Percentiles rank a stretch among this genome's conserved stretches.
Evolutionary conservation across 768 basidiomycete species (phyloP).

Genomic region (Pulveroboletus sp.): DNA sequence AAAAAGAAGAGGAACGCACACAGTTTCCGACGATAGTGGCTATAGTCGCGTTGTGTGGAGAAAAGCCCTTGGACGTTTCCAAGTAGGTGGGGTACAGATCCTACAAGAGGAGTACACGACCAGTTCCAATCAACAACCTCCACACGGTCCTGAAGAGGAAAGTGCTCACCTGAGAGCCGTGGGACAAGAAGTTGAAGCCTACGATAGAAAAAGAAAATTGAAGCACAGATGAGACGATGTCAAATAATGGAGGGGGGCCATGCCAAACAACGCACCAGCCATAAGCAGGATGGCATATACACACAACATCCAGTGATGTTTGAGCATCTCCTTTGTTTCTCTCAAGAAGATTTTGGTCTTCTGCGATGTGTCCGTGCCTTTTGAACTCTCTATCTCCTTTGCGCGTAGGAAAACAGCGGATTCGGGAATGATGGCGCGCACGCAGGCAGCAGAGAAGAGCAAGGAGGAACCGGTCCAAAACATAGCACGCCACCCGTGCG

Average conservation of each 20-base stretch:
- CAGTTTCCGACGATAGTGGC: conserved; percentile 82
- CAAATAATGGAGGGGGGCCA: neutral
- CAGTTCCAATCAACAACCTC: neutral
- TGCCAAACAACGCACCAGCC: conserved; percentile 40
- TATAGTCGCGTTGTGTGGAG: conserved; percentile 52
- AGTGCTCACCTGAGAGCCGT: conserved; percentile 54
- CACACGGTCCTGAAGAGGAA: neutral
- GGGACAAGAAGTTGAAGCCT: conserved; percentile 77
- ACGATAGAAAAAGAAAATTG: neutral
- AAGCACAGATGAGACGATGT: neutral
- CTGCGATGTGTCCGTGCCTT: conserved; percentile 31
- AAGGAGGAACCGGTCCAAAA: conserved; percentile 80
- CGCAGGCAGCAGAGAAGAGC: conserved; percentile 59
- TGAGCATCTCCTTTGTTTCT: conserved; percentile 75
- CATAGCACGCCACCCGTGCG: conserved; percentile 61
- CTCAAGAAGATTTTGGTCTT: conserved; percentile 70
- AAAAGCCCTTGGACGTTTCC: conserved; percentile 56
- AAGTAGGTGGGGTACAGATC: conserved; percentile 83
- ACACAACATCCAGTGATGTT: conserved; percentile 74
- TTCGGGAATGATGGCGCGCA: conserved; percentile 74
- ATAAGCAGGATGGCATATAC: conserved; percentile 82
- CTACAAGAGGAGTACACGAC: conserved; percentile 21
- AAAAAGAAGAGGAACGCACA: conserved; percentile 30
- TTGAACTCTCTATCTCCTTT: conserved; percentile 45
- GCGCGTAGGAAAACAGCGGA: conserved; percentile 69